A percentile compares a stretch with the other conserved stretches of the same genome.
Evolutionary conservation across 2,329 filamentous ascomycete species (phyloP).

Genomic region (Neurospora crassa): DNA sequence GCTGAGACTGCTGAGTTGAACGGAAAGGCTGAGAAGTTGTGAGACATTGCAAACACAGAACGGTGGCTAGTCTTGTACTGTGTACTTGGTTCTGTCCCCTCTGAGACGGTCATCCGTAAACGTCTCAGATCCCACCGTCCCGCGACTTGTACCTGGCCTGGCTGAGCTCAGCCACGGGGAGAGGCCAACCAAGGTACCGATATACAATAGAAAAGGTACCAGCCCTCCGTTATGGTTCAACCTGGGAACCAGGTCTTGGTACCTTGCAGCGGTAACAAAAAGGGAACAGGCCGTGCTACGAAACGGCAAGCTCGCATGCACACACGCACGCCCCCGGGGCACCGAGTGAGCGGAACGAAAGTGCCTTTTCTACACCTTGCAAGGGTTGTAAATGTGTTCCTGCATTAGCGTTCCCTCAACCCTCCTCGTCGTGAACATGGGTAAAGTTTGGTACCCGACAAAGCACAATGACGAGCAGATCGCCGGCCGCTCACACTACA

Average conservation of each 20-base stretch:
- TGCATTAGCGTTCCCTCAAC: background rate
- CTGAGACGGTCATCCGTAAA: background rate
- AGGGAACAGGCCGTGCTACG: background rate
- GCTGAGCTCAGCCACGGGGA: background rate
- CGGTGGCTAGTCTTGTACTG: background rate
- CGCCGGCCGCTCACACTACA: background rate
- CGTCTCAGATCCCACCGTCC: background rate
- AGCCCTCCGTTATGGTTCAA: background rate
- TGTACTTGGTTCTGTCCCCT: background rate
- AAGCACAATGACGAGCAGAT: background rate
- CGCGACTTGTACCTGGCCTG: background rate
- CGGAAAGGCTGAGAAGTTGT: background rate
- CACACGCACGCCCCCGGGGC: background rate
- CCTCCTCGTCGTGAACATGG: background rate
- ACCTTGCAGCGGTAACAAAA: background rate
- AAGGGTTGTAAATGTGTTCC: background rate
- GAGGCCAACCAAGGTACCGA: background rate
- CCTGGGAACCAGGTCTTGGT: background rate
- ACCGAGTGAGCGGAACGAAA: background rate
- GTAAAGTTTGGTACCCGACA: background rate
- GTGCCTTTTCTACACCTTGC: background rate
- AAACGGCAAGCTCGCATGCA: background rate
- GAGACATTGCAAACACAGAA: background rate
- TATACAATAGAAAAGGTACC: background rate
- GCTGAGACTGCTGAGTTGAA: background rate